Percentiles rank a stretch among this genome's conserved stretches.
Evolutionary conservation across 129 eudicot species (phyloP).

Genomic region (Silybum marianum): DNA sequence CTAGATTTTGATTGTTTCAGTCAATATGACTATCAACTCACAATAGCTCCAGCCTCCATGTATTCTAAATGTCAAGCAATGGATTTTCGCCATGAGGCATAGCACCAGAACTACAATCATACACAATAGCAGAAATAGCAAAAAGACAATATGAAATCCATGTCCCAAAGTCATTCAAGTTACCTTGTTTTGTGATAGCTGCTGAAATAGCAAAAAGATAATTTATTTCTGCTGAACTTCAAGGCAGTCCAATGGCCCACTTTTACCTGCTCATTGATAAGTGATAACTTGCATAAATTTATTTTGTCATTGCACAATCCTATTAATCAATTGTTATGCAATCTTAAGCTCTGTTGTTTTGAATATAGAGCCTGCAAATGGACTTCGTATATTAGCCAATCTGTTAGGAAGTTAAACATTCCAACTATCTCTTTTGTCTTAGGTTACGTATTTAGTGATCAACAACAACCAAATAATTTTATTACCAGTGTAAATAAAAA

Average conservation of each 20-base stretch:
- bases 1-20: too few species aligned
- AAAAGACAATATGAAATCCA: not conserved
- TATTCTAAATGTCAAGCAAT: not conserved
- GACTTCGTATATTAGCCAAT: not conserved
- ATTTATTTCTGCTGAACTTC: not conserved
- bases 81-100: not conserved
- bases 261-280: slow-evolving; percentile 1
- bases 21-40: too few species aligned
- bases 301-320: not conserved
- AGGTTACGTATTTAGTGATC: not conserved
- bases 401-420: not conserved
- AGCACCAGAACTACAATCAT: not conserved
- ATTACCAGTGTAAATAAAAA: not conserved
- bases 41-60: not conserved
- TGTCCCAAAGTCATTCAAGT: not conserved
- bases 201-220: too few species aligned
- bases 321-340: not conserved
- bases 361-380: not conserved
- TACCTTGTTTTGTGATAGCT: too few species aligned
- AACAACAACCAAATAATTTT: not conserved
- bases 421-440: not conserved
- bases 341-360: not conserved
- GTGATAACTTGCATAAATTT: not conserved
- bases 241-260: not conserved
- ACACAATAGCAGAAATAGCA: not conserved